Conservation (phyloP, 345 rosid genomes). For the Eucalyptus regnans region DNA sequence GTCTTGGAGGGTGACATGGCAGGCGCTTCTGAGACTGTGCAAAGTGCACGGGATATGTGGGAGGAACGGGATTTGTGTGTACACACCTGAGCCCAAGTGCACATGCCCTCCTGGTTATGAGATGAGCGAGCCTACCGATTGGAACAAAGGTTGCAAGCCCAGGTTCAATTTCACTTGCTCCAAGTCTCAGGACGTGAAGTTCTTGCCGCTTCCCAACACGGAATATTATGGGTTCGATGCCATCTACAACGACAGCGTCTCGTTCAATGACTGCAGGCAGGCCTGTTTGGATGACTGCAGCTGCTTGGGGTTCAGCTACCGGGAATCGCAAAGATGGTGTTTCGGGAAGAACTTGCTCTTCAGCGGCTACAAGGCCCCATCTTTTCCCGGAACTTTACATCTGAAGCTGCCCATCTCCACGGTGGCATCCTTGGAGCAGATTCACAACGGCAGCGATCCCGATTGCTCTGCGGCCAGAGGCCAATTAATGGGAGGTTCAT, state of each 20-base stretch:
- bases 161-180: conserved; percentile 10
- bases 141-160: conserved; percentile 37
- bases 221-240: conserved; percentile 30
- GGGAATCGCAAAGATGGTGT: conserved; percentile 2
- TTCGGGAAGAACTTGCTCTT: conserved; percentile 6
- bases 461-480: background rate
- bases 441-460: background rate
- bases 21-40: conserved; percentile 10
- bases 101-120: conserved; percentile 34
- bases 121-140: conserved; percentile 3
- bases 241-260: rapidly evolving
- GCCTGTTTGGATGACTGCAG: conserved; percentile 14
- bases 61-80: conserved; percentile 24
- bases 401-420: conserved; percentile 11
- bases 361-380: conserved; percentile 16
- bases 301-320: conserved; percentile 23
- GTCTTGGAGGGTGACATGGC: conserved; percentile 20
- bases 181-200: background rate
- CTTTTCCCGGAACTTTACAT: conserved; percentile 7
- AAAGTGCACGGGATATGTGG: conserved; percentile 32
- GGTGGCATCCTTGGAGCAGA: background rate
- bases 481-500: background rate
- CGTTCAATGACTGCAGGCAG: conserved; percentile 13
- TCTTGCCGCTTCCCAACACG: conserved; percentile 1
- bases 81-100: conserved; percentile 18